These are phyloP conservation scores for Amaranthus tricolor DNA, from an alignment of 179 eudicot species.

Conservation along the genomic window DNA sequence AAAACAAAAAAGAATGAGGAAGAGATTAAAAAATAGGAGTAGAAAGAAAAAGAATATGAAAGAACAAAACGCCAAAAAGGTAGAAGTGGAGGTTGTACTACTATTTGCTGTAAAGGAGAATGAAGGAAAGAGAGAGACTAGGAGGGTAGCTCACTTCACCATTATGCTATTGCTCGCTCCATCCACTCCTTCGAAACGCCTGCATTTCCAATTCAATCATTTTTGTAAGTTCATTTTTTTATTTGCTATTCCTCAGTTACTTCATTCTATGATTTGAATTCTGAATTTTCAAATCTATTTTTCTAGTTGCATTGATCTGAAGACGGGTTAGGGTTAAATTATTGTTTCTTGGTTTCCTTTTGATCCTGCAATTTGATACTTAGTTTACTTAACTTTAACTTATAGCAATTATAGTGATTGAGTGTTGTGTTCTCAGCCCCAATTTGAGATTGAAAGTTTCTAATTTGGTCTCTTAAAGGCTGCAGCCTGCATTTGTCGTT, in stretches of 20 bases:
- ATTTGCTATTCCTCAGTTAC: not conserved
- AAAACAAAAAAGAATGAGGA: not conserved
- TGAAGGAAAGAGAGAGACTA: not conserved
- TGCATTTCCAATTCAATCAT: slow-evolving; percentile 4
- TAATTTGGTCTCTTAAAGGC: not conserved
- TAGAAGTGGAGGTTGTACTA: not conserved
- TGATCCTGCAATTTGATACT: not conserved
- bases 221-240: not conserved
- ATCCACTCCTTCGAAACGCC: not conserved
- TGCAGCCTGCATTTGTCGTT: no score
- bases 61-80: slow-evolving; percentile 16
- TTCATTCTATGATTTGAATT: not conserved
- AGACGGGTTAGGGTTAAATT: slow-evolving; percentile 1
- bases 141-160: not conserved
- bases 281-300: not conserved
- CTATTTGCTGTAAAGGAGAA: slow-evolving; percentile 8
- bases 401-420: not conserved
- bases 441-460: slow-evolving; percentile 1
- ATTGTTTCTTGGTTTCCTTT: not conserved
- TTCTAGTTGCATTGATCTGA: slow-evolving; percentile 9
- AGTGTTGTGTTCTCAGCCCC: not conserved
- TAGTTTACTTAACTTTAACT: not conserved
- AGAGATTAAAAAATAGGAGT: not conserved
- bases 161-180: not conserved
- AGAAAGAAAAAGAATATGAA: not conserved